Conservation (phyloP, 2,329 filamentous ascomycete species). For the Lasiodiplodia sp. region DNA sequence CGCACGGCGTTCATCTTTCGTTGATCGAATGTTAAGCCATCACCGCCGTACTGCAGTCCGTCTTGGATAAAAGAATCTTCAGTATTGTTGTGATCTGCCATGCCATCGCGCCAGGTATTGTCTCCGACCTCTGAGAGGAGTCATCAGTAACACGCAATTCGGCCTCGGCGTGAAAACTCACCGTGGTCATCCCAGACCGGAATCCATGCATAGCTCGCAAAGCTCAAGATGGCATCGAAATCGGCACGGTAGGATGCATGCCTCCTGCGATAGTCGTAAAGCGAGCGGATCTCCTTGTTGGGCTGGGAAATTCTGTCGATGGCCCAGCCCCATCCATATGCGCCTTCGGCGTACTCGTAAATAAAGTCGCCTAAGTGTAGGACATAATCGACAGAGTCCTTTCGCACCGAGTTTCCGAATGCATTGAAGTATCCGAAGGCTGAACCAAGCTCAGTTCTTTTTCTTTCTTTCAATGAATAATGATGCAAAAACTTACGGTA, state of each 20-base stretch:
- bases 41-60: slow-evolving; percentile 34
- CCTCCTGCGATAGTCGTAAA: slow-evolving; percentile 55
- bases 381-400: slow-evolving; percentile 52
- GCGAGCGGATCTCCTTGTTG: slow-evolving; percentile 47
- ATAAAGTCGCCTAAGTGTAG: slow-evolving; percentile 53
- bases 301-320: slow-evolving; percentile 44
- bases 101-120: slow-evolving; percentile 52
- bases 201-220: slow-evolving; percentile 53
- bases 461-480: not conserved
- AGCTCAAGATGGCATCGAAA: slow-evolving; percentile 48
- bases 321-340: slow-evolving; percentile 45
- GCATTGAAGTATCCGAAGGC: slow-evolving; percentile 59
- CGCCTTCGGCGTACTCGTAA: slow-evolving; percentile 50
- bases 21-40: slow-evolving; percentile 50
- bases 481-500: slow-evolving; percentile 56
- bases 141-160: not conserved
- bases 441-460: slow-evolving; percentile 28
- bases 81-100: slow-evolving; percentile 51
- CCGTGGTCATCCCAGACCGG: slow-evolving; percentile 49
- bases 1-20: slow-evolving; percentile 56
- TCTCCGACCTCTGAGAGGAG: slow-evolving; percentile 45
- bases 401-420: slow-evolving; percentile 51
- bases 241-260: slow-evolving; percentile 51
- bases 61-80: slow-evolving; percentile 50
- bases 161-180: not conserved